phyloP scores from a whole-genome alignment of 2,329 filamentous ascomycete species.

The Hypoxylon sp. region DNA sequence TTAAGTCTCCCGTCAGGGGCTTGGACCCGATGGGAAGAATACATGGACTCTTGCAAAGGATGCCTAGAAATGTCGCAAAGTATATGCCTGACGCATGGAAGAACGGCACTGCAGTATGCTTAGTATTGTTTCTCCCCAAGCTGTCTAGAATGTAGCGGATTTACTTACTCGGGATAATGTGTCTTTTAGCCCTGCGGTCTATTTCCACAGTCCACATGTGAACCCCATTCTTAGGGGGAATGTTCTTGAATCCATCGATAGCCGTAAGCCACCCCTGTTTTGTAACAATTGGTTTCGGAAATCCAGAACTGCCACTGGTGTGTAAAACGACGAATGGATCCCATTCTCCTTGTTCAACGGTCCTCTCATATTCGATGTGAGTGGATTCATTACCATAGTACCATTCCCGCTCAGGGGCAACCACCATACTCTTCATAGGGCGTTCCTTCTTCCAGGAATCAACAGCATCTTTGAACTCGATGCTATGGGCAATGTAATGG shows the following conservation, averaged over 20 bases:
- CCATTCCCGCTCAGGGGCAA: slow-evolving; percentile 55
- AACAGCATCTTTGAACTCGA: slow-evolving; percentile 53
- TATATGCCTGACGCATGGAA: slow-evolving; percentile 50
- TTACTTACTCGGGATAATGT: slow-evolving; percentile 33
- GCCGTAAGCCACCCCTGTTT: slow-evolving; percentile 59
- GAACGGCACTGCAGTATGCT: slow-evolving; percentile 46
- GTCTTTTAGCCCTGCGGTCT: background rate
- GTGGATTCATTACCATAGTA: slow-evolving; percentile 55
- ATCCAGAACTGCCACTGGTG: slow-evolving; percentile 63
- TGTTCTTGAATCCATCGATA: slow-evolving; percentile 52
- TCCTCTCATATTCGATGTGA: slow-evolving; percentile 58
- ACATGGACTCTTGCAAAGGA: slow-evolving; percentile 5
- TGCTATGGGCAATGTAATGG: slow-evolving; percentile 52
- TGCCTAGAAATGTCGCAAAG: slow-evolving; percentile 27
- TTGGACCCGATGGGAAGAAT: slow-evolving; percentile 24
- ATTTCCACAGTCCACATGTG: slow-evolving; percentile 23
- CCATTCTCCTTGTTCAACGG: slow-evolving; percentile 59
- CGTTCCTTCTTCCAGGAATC: slow-evolving; percentile 58
- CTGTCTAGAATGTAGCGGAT: too few relatives aligned
- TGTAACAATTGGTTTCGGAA: slow-evolving; percentile 62
- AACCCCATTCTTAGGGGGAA: slow-evolving; percentile 34
- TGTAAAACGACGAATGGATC: slow-evolving; percentile 62
- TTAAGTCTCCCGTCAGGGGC: slow-evolving; percentile 21
- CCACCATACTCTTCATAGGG: slow-evolving; percentile 58
- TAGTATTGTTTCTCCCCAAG: slow-evolving; percentile 34